These are phyloP conservation scores for Bromus sterilis DNA, from an alignment of 176 grass and related monocot genomes.

Conservation along the genomic window DNA sequence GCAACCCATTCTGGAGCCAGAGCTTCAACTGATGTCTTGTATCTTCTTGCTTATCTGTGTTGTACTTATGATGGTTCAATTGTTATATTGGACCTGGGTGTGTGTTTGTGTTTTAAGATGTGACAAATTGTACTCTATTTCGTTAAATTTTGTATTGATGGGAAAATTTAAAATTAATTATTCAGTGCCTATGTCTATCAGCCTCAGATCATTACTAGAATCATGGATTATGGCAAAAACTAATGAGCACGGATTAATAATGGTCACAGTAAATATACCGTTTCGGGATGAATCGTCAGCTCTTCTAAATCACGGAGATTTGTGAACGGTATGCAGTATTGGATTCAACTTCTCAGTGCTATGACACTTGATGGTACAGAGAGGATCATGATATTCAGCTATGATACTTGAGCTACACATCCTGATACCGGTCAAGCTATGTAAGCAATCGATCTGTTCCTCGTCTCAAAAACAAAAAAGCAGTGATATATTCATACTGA, in stretches of 20 bases:
- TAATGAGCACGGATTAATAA: too few species aligned
- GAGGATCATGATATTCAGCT: background rate
- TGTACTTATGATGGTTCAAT: constrained; percentile 29
- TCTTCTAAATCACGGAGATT: background rate
- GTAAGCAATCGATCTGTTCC: background rate
- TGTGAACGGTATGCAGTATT: background rate
- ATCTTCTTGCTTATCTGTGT: background rate
- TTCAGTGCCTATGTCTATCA: too few species aligned
- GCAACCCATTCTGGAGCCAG: constrained; percentile 29
- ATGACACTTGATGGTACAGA: background rate
- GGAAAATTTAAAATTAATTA: background rate
- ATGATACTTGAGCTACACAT: background rate
- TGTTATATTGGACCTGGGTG: constrained; percentile 34
- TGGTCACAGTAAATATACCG: too few species aligned
- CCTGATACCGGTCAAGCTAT: too few species aligned
- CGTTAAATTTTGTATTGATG: background rate
- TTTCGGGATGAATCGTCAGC: too few species aligned
- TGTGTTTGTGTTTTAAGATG: background rate
- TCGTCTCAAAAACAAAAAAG: background rate
- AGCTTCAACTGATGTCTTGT: constrained; percentile 28
- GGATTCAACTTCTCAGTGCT: background rate
- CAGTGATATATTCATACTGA: too few species aligned
- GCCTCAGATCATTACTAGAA: too few species aligned
- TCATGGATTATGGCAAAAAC: too few species aligned
- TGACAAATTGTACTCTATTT: constrained; percentile 15